Evolutionary conservation across 2,329 filamentous ascomycete genomes (phyloP).

Genomic region (Gremmenia infestans): DNA sequence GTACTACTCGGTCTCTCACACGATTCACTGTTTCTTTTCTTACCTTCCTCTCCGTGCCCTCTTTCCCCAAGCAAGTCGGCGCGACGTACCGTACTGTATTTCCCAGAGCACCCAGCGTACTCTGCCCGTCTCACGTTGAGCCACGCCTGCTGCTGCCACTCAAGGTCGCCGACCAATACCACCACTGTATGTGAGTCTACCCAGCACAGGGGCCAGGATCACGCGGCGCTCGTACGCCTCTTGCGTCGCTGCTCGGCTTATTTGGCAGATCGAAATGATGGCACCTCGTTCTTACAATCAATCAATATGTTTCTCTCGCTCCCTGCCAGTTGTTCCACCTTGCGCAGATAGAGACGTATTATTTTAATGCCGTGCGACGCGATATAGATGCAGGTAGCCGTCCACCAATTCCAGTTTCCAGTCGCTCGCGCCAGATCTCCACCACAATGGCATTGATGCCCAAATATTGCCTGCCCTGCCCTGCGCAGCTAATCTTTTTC

Average conservation of each 20-base stretch:
- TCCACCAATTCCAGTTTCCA: slow-evolving; percentile 14
- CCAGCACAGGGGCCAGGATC: slow-evolving; percentile 16
- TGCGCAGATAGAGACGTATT: background rate
- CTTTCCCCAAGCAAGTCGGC: slow-evolving; percentile 5
- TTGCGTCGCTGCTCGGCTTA: background rate
- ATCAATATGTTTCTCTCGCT: slow-evolving; percentile 2
- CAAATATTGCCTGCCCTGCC: slow-evolving; percentile 15
- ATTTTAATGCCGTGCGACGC: slow-evolving; percentile 23
- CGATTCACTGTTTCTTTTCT: background rate
- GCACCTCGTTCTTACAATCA: background rate
- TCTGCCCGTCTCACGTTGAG: background rate
- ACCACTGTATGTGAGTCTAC: slow-evolving; percentile 7
- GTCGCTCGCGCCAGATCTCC: background rate
- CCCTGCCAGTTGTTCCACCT: slow-evolving; percentile 4
- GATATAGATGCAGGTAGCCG: slow-evolving; percentile 25
- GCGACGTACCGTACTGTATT: slow-evolving; percentile 7
- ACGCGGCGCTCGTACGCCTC: slow-evolving; percentile 14
- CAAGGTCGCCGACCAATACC: slow-evolving; percentile 22
- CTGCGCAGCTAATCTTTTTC: background rate
- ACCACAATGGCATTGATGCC: slow-evolving; percentile 29
- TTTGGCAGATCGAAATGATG: background rate
- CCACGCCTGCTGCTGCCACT: background rate
- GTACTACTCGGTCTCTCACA: background rate
- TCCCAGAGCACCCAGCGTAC: slow-evolving; percentile 10
- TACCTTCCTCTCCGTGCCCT: background rate